Evolutionary conservation across 805 yeast genomes (phyloP).

Genomic region (Zygoascus biomembranicola): DNA sequence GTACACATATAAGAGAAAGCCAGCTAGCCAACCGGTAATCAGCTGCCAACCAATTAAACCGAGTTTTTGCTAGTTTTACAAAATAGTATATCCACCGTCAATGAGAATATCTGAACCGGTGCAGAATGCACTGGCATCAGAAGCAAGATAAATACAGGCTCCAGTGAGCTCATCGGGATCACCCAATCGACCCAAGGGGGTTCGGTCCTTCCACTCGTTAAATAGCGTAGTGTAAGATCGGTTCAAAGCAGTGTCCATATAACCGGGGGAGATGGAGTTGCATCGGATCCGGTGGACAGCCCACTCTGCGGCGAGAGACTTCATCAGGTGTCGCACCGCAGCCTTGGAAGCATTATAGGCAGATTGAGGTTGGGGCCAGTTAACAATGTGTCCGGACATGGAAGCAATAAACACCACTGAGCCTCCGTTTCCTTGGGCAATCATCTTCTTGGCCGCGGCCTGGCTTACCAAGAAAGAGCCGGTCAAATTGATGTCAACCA

Average conservation of each 20-base stretch:
- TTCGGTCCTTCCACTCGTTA: conserved; percentile 53
- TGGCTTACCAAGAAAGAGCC: conserved; percentile 62
- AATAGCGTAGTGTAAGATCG: conserved; percentile 45
- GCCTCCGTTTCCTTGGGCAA: conserved; percentile 46
- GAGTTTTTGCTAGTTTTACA: conserved; percentile 21
- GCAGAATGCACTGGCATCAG: conserved; percentile 50
- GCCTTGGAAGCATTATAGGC: conserved; percentile 71
- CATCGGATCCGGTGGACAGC: conserved; percentile 59
- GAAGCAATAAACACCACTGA: conserved; percentile 58
- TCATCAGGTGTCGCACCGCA: conserved; percentile 57
- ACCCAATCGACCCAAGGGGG: conserved; percentile 62
- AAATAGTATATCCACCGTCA: conserved; percentile 48
- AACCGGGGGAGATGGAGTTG: conserved; percentile 62
- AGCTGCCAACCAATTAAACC: too few species aligned
- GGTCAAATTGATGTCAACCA: conserved; percentile 56
- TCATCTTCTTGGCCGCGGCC: conserved; percentile 59
- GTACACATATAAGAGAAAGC: too few species aligned
- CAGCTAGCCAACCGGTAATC: too few species aligned
- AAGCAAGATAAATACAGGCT: conserved; percentile 52
- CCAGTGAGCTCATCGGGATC: conserved; percentile 65
- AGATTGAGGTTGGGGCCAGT: conserved; percentile 65
- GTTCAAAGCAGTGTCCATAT: conserved; percentile 63
- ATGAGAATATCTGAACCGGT: conserved; percentile 61
- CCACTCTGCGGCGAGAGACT: conserved; percentile 69
- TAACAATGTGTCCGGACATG: conserved; percentile 64